phyloP scores from a whole-genome alignment of 163 green algal species.

The Volvox carteri region DNA sequence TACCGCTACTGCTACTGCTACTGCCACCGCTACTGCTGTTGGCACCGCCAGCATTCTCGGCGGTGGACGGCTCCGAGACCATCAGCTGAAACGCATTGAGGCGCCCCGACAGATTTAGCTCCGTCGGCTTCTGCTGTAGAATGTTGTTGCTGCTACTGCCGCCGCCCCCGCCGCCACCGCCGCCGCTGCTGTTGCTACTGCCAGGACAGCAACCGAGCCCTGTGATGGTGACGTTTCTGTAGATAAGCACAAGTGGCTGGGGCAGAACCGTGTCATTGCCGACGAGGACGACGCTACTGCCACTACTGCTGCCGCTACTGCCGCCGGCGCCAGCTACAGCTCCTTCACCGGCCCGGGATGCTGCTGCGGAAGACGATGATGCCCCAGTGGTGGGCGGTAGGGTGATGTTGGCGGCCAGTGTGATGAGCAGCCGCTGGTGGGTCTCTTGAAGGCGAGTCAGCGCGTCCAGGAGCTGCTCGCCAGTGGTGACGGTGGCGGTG shows the following conservation, averaged over 20 bases:
- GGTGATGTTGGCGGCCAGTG: slow-evolving; percentile 12
- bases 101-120: slow-evolving; percentile 7
- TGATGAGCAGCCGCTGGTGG: slow-evolving; percentile 1
- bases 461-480: neutral
- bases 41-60: neutral
- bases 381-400: no score
- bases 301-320: no score
- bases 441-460: neutral
- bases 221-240: slow-evolving; percentile 11
- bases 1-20: no score
- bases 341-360: neutral
- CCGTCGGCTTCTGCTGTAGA: neutral
- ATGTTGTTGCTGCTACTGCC: neutral
- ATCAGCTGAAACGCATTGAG: neutral
- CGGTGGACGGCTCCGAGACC: neutral
- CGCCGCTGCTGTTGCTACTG: neutral
- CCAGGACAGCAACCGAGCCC: neutral
- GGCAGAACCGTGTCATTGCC: neutral
- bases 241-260: neutral
- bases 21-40: neutral
- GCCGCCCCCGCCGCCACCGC: neutral
- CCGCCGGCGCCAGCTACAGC: neutral
- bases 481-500: slow-evolving; percentile 1
- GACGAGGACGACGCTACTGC: neutral
- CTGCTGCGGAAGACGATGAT: no score